phyloP scores from a whole-genome alignment of 352 stramenopile genomes.

The Phytophthora quininea region DNA sequence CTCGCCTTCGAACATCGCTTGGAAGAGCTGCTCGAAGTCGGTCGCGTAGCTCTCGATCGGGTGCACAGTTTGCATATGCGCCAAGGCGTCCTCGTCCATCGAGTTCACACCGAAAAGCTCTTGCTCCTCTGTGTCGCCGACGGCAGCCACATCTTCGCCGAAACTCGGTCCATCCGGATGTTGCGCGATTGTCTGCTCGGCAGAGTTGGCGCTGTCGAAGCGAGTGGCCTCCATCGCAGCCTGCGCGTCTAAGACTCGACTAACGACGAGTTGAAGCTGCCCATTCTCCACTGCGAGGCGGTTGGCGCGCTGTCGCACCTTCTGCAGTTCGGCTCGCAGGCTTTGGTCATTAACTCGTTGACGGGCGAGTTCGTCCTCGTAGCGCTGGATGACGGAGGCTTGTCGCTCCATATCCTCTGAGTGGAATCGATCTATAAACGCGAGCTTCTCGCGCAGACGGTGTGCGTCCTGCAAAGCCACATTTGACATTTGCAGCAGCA shows the following conservation, averaged over 20 bases:
- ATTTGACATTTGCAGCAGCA: constrained; percentile 57
- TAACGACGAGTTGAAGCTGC: constrained; percentile 50
- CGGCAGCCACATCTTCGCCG: constrained; percentile 38
- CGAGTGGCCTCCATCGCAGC: constrained; percentile 31
- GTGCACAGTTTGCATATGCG: constrained; percentile 44
- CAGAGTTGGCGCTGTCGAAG: constrained; percentile 23
- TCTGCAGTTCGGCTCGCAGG: constrained; percentile 62
- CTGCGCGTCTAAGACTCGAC: constrained; percentile 38
- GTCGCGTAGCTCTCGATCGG: constrained; percentile 59
- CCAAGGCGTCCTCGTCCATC: constrained; percentile 41
- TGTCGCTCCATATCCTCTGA: constrained; percentile 40
- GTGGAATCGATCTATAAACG: constrained; percentile 38
- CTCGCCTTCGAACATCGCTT: constrained; percentile 47
- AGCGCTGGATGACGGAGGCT: constrained; percentile 28
- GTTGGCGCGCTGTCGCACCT: constrained; percentile 53
- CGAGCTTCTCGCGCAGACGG: constrained; percentile 33
- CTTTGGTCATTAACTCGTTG: constrained; percentile 40
- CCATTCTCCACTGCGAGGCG: constrained; percentile 59
- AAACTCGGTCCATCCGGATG: constrained; percentile 22
- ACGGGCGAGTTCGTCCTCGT: constrained; percentile 46
- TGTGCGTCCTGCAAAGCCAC: constrained; percentile 43
- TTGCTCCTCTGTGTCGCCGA: constrained; percentile 48
- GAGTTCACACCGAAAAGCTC: constrained; percentile 50
- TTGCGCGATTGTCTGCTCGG: constrained; percentile 12
- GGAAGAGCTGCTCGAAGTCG: constrained; percentile 68